Evolutionary conservation across 2,329 filamentous ascomycete species (phyloP), one percentile per base, ranked within the genome.

Genomic region (Ascochyta pisi): DNA sequence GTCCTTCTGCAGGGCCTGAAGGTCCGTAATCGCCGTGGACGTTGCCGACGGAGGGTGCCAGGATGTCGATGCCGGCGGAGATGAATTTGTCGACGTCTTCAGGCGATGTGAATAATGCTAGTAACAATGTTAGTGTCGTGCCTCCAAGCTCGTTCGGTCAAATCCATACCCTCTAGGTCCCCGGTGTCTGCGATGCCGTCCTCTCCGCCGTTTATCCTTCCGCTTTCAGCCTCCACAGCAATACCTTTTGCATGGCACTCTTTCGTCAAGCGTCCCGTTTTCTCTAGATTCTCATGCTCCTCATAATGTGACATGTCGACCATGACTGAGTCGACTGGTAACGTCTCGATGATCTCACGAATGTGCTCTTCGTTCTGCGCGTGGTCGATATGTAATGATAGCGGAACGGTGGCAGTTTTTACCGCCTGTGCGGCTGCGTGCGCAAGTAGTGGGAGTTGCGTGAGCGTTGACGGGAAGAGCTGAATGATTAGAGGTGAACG

Each of bases 271-370:
- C 87, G 82, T 45, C 78, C 78, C 13, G 88, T 90, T 66, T 84
- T 81, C 6, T 80, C 78, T 26, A 91, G 76, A 65, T 91, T 91
- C 75, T 90, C 87, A 60, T 88, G 86, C 73, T 89, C 86, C 63
- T 89, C 87, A 64, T 88, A 85, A 71, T 90, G 88, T 52, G 82
- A 86, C 87, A 91, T 91, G 71, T 91, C 89, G 0, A 91, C 84
- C 88, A 91, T 91, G 70, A 91, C 90, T 60, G 82, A 85, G 73
- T 91, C 88, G 63, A 90, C 90, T 3, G 77, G 76, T 4, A 83
- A 79, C n/a, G 84, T 81, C 6, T 67, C 60, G 5, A 75, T 74
- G 24, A 78, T 78, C 31, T 67, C 67, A 57, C 73, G 73, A 49
- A 79, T 77, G 29, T 80, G 71, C 3, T 73, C 76, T 2, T 75